Percentiles rank a stretch among this genome's conserved stretches.
Conservation (phyloP, 2,329 filamentous ascomycete species). For the Graphilbum fragrans region DNA sequence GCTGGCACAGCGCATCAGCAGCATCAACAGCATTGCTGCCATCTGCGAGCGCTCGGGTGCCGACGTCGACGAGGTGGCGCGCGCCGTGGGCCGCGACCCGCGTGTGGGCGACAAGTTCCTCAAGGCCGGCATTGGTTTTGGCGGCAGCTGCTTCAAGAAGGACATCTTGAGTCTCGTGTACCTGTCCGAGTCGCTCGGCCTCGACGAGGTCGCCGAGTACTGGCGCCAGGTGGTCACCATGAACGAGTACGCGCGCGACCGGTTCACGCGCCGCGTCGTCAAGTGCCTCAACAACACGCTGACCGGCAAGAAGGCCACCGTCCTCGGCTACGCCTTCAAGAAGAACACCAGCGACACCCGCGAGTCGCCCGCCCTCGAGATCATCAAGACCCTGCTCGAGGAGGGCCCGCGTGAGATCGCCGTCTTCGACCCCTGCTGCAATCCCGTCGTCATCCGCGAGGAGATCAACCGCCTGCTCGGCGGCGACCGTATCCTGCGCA, state of each 20-base stretch:
- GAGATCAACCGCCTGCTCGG: slow-evolving; percentile 36
- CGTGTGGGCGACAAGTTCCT: slow-evolving; percentile 64
- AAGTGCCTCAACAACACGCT: slow-evolving; percentile 55
- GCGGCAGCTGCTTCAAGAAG: slow-evolving; percentile 73
- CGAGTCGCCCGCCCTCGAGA: slow-evolving; percentile 56
- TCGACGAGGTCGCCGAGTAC: slow-evolving; percentile 62
- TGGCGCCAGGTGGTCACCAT: slow-evolving; percentile 64
- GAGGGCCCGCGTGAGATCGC: slow-evolving; percentile 52
- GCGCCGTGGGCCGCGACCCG: slow-evolving; percentile 54
- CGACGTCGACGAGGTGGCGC: slow-evolving; percentile 60
- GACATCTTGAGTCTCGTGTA: slow-evolving; percentile 65
- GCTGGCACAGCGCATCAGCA: slow-evolving; percentile 68
- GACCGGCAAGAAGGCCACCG: slow-evolving; percentile 55
- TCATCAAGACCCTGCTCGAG: slow-evolving; percentile 52
- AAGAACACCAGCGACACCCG: slow-evolving; percentile 66
- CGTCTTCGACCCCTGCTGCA: slow-evolving; percentile 56
- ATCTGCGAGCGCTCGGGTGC: slow-evolving; percentile 68
- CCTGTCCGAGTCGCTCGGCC: slow-evolving; percentile 55
- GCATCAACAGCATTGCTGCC: slow-evolving; percentile 71
- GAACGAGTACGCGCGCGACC: slow-evolving; percentile 62
- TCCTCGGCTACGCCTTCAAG: slow-evolving; percentile 71
- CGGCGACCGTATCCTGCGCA: slow-evolving; percentile 16
- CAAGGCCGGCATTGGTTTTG: slow-evolving; percentile 65
- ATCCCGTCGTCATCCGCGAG: slow-evolving; percentile 33
- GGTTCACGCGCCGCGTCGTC: slow-evolving; percentile 56